A percentile compares a stretch with the other conserved stretches of the same genome.
Evolutionary conservation across 306 rosid genomes (phyloP).

Genomic region (Gleditsia sinensis): DNA sequence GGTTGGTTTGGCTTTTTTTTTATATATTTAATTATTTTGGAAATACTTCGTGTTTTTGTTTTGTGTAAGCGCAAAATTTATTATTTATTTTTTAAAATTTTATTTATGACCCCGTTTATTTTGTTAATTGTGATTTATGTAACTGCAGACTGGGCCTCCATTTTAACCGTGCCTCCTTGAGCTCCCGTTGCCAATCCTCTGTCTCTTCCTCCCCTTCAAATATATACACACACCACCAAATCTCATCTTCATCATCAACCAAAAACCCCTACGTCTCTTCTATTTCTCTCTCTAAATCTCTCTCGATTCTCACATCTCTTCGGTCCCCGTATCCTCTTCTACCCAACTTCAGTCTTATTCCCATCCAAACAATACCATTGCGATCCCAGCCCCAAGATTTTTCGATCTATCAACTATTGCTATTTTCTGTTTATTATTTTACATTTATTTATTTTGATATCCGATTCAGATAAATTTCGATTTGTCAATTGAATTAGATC

Average conservation of each 20-base stretch:
- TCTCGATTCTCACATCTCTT: constrained; percentile 27
- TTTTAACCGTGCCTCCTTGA: constrained; percentile 34
- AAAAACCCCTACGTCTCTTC: constrained; percentile 47
- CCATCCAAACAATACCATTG: constrained; percentile 17
- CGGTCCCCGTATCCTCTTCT: background rate
- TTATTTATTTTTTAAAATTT: too few relatives aligned
- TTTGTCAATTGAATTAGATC: constrained; percentile 46
- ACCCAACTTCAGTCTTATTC: constrained; percentile 39
- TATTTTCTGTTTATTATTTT: constrained; percentile 24
- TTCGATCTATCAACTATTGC: constrained; percentile 37
- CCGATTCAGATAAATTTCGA: constrained; percentile 31
- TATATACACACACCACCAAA: constrained; percentile 58
- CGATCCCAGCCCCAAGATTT: constrained; percentile 35
- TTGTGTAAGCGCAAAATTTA: too few relatives aligned
- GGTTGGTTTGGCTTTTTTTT: too few relatives aligned
- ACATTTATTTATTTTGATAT: background rate
- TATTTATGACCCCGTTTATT: too few relatives aligned
- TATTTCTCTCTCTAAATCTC: constrained; percentile 46
- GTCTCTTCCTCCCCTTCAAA: constrained; percentile 28
- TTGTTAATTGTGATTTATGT: background rate
- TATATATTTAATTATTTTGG: too few relatives aligned
- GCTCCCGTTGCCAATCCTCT: constrained; percentile 25
- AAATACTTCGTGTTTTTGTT: too few relatives aligned
- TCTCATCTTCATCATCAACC: constrained; percentile 65
- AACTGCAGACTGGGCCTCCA: constrained; percentile 26